These are phyloP conservation scores for Rosellinia necatrix DNA, from an alignment of 2,329 filamentous ascomycete genomes.

Conservation along the genomic window DNA sequence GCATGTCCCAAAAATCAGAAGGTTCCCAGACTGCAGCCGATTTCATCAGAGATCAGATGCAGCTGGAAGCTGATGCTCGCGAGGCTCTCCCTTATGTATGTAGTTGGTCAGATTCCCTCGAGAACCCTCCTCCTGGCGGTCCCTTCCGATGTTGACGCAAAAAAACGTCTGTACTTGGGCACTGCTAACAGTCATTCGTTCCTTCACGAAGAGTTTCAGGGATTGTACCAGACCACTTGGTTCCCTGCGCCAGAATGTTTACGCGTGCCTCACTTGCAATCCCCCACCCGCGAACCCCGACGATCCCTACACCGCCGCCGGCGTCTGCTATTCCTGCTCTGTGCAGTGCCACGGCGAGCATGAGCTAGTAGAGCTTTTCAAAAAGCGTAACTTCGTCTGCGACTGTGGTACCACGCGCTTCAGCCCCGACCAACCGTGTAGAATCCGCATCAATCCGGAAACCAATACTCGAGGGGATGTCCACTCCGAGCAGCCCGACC, in stretches of 20 bases:
- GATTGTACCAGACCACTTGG: conserved; percentile 91
- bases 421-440: conserved; percentile 70
- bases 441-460: conserved; percentile 70
- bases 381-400: conserved; percentile 92
- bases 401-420: conserved; percentile 92
- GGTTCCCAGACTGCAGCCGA: conserved; percentile 75
- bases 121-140: neutral
- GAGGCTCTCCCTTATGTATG: conserved; percentile 91
- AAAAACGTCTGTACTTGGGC: too few species aligned
- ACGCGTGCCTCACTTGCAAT: conserved; percentile 92
- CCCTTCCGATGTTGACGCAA: too few species aligned
- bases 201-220: conserved; percentile 78
- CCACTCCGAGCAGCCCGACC: conserved; percentile 72
- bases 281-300: conserved; percentile 69
- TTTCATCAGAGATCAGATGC: conserved; percentile 87
- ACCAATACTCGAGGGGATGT: conserved; percentile 80
- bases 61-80: conserved; percentile 90
- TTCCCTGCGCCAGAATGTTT: conserved; percentile 83
- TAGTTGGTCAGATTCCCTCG: too few species aligned
- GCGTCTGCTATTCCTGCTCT: conserved; percentile 94
- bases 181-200: conserved; percentile 24
- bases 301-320: conserved; percentile 73
- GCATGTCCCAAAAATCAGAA: conserved; percentile 61
- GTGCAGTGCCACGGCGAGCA: conserved; percentile 97
- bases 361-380: conserved; percentile 91